phyloP scores from a whole-genome alignment of 371 early-diverging fungal species.

The Rhizomucor pusillus region DNA sequence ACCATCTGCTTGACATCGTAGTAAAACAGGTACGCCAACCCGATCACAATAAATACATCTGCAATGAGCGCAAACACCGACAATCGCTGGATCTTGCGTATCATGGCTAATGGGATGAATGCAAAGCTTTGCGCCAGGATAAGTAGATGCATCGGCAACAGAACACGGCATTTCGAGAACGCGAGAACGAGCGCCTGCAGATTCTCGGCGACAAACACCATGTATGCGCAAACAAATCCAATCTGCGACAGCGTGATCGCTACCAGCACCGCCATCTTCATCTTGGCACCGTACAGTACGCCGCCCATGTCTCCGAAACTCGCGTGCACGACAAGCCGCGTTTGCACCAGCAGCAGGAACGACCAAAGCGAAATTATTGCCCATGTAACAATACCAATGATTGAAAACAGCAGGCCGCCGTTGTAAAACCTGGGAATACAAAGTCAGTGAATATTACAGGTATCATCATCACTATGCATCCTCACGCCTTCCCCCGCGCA shows the following conservation, averaged over 20 bases:
- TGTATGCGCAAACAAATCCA: slow-evolving; percentile 87
- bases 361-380: slow-evolving; percentile 60
- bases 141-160: slow-evolving; percentile 54
- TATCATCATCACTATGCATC: not conserved
- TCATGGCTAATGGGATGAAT: slow-evolving; percentile 80
- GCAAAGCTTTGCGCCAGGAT: slow-evolving; percentile 72
- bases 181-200: slow-evolving; percentile 66
- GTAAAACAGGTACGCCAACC: slow-evolving; percentile 74
- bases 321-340: slow-evolving; percentile 55
- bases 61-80: slow-evolving; percentile 81
- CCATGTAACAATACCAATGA: slow-evolving; percentile 49
- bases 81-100: slow-evolving; percentile 79
- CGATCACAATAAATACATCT: slow-evolving; percentile 82
- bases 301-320: slow-evolving; percentile 73
- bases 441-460: not conserved
- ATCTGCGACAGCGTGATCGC: slow-evolving; percentile 84
- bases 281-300: slow-evolving; percentile 68
- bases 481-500: too few relatives aligned
- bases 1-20: slow-evolving; percentile 62
- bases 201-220: slow-evolving; percentile 86
- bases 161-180: slow-evolving; percentile 55
- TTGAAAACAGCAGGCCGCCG: slow-evolving; percentile 66
- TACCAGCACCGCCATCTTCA: slow-evolving; percentile 70
- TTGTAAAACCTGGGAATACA: slow-evolving; percentile 54
- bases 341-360: slow-evolving; percentile 62